Evolutionary conservation across 2,329 filamentous ascomycete species (phyloP).

Genomic region (Diaporthe vaccinii): DNA sequence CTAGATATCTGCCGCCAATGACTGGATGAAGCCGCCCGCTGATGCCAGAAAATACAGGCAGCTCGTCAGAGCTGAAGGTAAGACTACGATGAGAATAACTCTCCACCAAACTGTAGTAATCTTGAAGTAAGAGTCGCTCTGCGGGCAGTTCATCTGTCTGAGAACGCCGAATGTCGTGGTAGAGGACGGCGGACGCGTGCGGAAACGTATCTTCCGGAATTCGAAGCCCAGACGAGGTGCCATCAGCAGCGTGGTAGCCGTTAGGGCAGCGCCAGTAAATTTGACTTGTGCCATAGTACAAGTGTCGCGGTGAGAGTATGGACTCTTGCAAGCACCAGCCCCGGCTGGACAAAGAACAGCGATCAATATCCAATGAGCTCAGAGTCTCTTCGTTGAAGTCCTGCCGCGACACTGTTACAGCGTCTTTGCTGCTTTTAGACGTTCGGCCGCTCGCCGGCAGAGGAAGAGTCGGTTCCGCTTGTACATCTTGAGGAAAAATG

Average conservation of each 20-base stretch:
- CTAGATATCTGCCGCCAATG: background rate
- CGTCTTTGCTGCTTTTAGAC: background rate
- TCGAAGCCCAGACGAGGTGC: background rate
- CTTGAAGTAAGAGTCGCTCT: background rate
- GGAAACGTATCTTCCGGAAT: background rate
- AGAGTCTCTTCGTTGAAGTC: background rate
- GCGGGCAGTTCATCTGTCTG: background rate
- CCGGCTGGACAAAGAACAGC: background rate
- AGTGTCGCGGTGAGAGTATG: background rate
- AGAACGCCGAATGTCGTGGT: background rate
- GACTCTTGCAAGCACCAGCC: constrained; percentile 5
- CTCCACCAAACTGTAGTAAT: background rate
- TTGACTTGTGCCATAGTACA: background rate
- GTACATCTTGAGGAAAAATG: background rate
- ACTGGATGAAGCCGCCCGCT: background rate
- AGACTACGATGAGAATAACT: background rate
- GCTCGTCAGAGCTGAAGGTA: background rate
- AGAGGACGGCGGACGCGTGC: background rate
- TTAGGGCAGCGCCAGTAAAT: background rate
- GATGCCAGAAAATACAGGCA: background rate
- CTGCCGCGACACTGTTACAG: background rate
- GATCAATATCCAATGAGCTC: background rate
- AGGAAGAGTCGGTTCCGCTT: background rate
- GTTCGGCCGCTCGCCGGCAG: background rate
- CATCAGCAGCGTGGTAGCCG: background rate